These are phyloP conservation scores for Deuterostichococcus epilithicus DNA, from an alignment of 139 green algal genomes.

Conservation along the genomic window DNA sequence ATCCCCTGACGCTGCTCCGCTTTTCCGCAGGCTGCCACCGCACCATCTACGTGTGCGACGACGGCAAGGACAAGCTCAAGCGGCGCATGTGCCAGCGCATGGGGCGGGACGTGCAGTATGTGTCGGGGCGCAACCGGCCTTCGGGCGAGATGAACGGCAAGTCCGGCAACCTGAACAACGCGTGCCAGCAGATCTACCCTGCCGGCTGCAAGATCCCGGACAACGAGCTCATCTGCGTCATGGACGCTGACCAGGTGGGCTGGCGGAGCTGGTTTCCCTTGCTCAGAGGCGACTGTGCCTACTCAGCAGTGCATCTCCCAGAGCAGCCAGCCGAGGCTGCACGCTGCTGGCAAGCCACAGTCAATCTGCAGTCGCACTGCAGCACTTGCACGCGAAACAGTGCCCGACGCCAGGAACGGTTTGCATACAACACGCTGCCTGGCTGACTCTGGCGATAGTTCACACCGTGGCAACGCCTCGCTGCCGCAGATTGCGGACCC, in stretches of 20 bases:
- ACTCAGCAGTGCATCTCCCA: too few relatives aligned
- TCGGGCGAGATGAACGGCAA: constrained; percentile 79
- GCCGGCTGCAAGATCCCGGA: constrained; percentile 38
- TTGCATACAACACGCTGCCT: too few relatives aligned
- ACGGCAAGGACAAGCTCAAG: constrained; percentile 38
- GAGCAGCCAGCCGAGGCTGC: too few relatives aligned
- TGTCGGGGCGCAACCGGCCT: constrained; percentile 57
- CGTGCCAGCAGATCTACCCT: constrained; percentile 54
- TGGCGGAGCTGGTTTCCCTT: too few relatives aligned
- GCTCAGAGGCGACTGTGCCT: too few relatives aligned
- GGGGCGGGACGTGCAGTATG: constrained; percentile 50
- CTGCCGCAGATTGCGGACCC: constrained; percentile 40
- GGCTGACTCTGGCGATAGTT: too few relatives aligned
- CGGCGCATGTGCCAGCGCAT: constrained; percentile 27
- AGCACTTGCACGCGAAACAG: too few relatives aligned
- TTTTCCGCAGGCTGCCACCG: constrained; percentile 30
- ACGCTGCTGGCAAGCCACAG: too few relatives aligned
- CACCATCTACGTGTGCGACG: constrained; percentile 45
- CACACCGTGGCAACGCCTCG: not conserved
- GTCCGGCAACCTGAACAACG: constrained; percentile 76
- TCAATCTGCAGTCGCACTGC: too few relatives aligned
- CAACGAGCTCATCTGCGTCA: constrained; percentile 67
- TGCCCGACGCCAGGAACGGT: too few relatives aligned
- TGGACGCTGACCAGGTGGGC: constrained; percentile 70
- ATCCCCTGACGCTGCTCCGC: constrained; percentile 35